phyloP scores from a whole-genome alignment of 495 filamentous ascomycete genomes.

The Hapsidospora chrysogenum region DNA sequence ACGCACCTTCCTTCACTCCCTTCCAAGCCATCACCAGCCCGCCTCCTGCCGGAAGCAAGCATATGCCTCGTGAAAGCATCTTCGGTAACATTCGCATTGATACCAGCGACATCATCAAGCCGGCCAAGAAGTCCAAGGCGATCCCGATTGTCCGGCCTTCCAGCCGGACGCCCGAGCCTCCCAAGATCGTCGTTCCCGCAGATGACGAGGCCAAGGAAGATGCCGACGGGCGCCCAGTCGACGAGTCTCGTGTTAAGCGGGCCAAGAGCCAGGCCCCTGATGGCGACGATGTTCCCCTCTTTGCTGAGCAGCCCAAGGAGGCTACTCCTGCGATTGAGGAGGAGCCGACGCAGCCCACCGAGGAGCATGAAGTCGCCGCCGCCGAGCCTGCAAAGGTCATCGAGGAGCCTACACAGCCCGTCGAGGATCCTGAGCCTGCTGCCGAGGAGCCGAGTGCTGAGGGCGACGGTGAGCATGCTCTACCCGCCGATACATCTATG shows the following conservation, averaged over 20 bases:
- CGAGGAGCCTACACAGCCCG: slow-evolving; percentile 7
- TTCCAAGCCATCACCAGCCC: slow-evolving; percentile 10
- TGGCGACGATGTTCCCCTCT: slow-evolving; percentile 51
- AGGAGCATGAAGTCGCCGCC: slow-evolving; percentile 18
- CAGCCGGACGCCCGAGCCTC: slow-evolving; percentile 13
- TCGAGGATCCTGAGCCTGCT: slow-evolving; percentile 6
- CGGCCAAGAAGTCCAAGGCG: slow-evolving; percentile 57
- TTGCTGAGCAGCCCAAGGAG: slow-evolving; percentile 40
- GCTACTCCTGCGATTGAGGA: slow-evolving; percentile 32
- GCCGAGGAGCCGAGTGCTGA: slow-evolving; percentile 17
- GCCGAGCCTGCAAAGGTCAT: slow-evolving; percentile 10
- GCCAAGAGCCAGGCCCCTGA: slow-evolving; percentile 40
- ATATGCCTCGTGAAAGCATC: slow-evolving; percentile 21
- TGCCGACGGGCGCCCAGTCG: slow-evolving; percentile 32
- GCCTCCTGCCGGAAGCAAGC: not conserved
- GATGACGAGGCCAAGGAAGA: slow-evolving; percentile 28
- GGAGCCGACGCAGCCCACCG: slow-evolving; percentile 8
- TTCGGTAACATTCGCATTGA: slow-evolving; percentile 59
- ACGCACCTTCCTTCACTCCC: slow-evolving; percentile 68
- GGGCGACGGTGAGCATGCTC: slow-evolving; percentile 23
- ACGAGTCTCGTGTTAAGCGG: slow-evolving; percentile 55
- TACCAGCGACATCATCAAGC: slow-evolving; percentile 37
- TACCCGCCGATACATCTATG: slow-evolving; percentile 21
- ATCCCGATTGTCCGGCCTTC: slow-evolving; percentile 65
- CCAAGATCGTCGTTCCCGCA: slow-evolving; percentile 7